These are phyloP conservation scores for Lasiosphaeria ovina DNA, from an alignment of 495 filamentous ascomycete species.

Conservation along the genomic window DNA sequence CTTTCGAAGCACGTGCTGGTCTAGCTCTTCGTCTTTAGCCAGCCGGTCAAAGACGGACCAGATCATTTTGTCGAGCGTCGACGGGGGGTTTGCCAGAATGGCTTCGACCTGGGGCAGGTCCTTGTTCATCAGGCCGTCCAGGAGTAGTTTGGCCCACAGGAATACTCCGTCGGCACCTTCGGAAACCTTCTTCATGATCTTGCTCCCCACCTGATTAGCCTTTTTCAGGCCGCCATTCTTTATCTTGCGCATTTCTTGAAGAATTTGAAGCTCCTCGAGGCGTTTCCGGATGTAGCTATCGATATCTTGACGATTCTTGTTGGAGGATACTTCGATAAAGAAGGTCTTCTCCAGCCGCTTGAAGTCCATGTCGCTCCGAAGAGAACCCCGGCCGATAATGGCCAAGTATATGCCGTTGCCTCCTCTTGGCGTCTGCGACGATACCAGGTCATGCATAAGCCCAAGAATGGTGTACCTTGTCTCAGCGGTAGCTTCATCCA, in stretches of 20 bases:
- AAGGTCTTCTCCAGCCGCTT: slow-evolving; percentile 4
- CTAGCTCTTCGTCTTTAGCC: slow-evolving; percentile 10
- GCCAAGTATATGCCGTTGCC: background rate
- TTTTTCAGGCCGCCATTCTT: slow-evolving; percentile 9
- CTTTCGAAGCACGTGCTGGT: slow-evolving; percentile 10
- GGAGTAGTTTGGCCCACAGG: slow-evolving; percentile 16
- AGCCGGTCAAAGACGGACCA: slow-evolving; percentile 17
- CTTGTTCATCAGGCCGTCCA: slow-evolving; percentile 14
- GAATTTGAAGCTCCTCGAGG: slow-evolving; percentile 12
- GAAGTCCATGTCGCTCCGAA: slow-evolving; percentile 10
- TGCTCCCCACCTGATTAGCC: slow-evolving; percentile 11
- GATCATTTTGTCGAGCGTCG: slow-evolving; percentile 18
- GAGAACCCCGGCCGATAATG: slow-evolving; percentile 6
- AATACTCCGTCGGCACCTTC: slow-evolving; percentile 18
- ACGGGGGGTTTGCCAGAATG: slow-evolving; percentile 11
- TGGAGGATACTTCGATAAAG: slow-evolving; percentile 14
- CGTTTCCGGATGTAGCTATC: slow-evolving; percentile 17
- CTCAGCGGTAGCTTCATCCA: slow-evolving; percentile 11
- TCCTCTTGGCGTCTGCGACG: background rate
- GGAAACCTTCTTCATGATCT: slow-evolving; percentile 14
- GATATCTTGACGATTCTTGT: slow-evolving; percentile 13
- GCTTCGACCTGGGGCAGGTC: slow-evolving; percentile 14
- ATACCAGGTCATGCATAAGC: slow-evolving; percentile 6
- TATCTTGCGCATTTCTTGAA: slow-evolving; percentile 12
- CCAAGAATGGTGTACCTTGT: slow-evolving; percentile 7